Evolutionary conservation across 371 early-diverging fungal genomes (phyloP), one percentile per base, ranked within the genome.

Genomic region (Circinella minor): DNA sequence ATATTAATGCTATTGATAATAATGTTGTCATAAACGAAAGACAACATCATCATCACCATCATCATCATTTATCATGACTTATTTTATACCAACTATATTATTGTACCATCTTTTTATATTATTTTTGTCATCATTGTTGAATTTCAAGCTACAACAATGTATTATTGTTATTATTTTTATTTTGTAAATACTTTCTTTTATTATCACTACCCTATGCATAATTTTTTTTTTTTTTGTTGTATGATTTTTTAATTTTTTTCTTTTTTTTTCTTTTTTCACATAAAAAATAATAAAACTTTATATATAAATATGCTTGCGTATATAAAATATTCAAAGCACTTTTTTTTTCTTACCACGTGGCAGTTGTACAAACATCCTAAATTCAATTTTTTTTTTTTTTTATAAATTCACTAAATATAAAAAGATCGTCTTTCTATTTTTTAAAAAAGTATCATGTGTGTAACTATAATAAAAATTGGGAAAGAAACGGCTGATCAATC

Each of bases 111-210:
- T 27, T 27, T 27, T 43, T 43, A 43, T 43, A 43, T 43, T 43
- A 57, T 10, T 10, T 34, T 57, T 36, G 36, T 57, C 51, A 61
- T 38, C 61, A 61, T 61, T 43, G 43, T 27, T 27, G 43, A 43
- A 43, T 6, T 9, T 43, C 9, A 43, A 9, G 6, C 43, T 43
- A 2, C 27, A 27, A 27, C 27, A 43, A 43, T 43, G 43, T 9
- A 43, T 43, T 43, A 43, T 43, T 43, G 11, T 43, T 43, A 43
- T 43, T 43, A 43, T 43, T 27, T 27, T 27, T 27, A 27, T 27
- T 48, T 54, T 57, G 57, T 57, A 57, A 10, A 57, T 57, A 57
- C 57, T 57, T 57, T 57, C 57, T 57, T 34, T 57, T 34, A 43
- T 43, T 43, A 1, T 43, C 43, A 1, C 43, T 11, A 43, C 43